phyloP scores from a whole-genome alignment of 2,329 filamentous ascomycete genomes.

The Apiospora hydei region DNA sequence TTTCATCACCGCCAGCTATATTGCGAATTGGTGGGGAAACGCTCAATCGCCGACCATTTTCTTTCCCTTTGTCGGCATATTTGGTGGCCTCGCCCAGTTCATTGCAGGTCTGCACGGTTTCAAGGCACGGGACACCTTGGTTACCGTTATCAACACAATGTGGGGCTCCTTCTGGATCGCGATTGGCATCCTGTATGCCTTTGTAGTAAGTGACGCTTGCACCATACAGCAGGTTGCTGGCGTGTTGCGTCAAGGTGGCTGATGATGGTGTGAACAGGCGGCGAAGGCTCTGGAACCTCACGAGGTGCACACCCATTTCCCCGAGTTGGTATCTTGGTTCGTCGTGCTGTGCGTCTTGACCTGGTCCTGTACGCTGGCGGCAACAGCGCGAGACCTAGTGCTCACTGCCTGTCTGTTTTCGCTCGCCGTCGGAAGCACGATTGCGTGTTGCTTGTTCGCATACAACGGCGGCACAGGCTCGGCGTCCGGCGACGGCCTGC shows the following conservation, averaged over 20 bases:
- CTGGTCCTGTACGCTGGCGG: constrained; percentile 30
- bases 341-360: constrained; percentile 29
- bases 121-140: constrained; percentile 25
- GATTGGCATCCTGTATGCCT: constrained; percentile 27
- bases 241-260: neutral
- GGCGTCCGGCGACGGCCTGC: constrained; percentile 27
- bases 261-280: constrained; percentile 22
- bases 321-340: constrained; percentile 29
- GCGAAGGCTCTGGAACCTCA: constrained; percentile 27
- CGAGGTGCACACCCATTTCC: constrained; percentile 29
- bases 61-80: constrained; percentile 39
- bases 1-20: constrained; percentile 36
- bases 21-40: constrained; percentile 34
- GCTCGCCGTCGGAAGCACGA: constrained; percentile 25
- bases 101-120: constrained; percentile 36
- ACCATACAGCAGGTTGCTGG: neutral
- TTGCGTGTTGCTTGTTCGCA: constrained; percentile 28
- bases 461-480: constrained; percentile 29
- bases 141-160: constrained; percentile 29
- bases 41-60: constrained; percentile 35
- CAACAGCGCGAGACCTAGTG: constrained; percentile 28
- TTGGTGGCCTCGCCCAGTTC: constrained; percentile 40
- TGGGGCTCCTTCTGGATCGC: constrained; percentile 28
- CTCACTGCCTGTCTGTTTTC: constrained; percentile 28
- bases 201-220: constrained; percentile 23